A percentile compares a stretch with the other conserved stretches of the same genome.
These are phyloP conservation scores for Corinectria fuckeliana DNA, from an alignment of 2,329 filamentous ascomycete species.

Conservation along the genomic window DNA sequence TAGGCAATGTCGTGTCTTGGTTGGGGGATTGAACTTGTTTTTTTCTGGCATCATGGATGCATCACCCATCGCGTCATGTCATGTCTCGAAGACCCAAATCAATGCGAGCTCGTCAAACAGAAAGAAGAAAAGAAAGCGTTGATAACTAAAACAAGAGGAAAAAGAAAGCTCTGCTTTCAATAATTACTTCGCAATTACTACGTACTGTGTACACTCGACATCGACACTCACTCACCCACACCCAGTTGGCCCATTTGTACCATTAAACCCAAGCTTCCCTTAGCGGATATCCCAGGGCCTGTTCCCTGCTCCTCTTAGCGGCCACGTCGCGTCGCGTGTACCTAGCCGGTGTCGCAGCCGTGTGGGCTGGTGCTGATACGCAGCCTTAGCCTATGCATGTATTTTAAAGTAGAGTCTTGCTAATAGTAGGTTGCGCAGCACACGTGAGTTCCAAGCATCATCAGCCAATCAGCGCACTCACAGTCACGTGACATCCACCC, in stretches of 20 bases:
- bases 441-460: too few species aligned
- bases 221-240: background rate
- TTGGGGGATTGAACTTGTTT: background rate
- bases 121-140: background rate
- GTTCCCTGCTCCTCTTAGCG: constrained; percentile 12
- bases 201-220: background rate
- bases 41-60: constrained; percentile 9
- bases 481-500: too few species aligned
- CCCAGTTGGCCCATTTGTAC: background rate
- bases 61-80: constrained; percentile 9
- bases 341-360: background rate
- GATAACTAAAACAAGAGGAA: background rate
- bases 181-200: too few species aligned
- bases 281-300: background rate
- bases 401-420: too few species aligned
- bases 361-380: constrained; percentile 19
- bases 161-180: background rate
- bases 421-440: too few species aligned
- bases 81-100: constrained; percentile 3
- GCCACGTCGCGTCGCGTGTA: constrained; percentile 8
- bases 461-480: too few species aligned
- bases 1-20: constrained; percentile 1
- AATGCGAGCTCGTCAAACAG: background rate
- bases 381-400: too few species aligned
- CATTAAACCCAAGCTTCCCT: background rate